Evolutionary conservation across 495 filamentous ascomycete genomes (phyloP).

Genomic region (Chaetomium tenue): DNA sequence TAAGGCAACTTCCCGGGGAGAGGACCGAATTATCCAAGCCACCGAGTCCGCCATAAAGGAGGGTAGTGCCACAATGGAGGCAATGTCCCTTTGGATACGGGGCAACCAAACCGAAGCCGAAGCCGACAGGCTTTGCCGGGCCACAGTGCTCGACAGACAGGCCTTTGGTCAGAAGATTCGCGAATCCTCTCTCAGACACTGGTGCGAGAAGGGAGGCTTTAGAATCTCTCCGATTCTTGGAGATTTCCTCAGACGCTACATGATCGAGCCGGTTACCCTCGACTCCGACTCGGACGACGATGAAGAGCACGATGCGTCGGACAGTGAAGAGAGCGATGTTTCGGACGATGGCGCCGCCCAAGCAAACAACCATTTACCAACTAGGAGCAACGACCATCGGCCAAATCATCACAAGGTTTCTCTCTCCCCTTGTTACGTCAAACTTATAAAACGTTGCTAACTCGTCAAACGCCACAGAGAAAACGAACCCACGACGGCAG

Average conservation of each 20-base stretch:
- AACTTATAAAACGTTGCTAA: not conserved
- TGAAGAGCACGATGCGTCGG: not conserved
- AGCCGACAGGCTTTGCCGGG: not conserved
- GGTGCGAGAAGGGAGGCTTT: not conserved
- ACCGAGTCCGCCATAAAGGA: not conserved
- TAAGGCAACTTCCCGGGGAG: not conserved
- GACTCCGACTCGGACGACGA: not conserved
- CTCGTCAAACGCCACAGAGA: not conserved
- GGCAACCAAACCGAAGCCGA: too few relatives aligned
- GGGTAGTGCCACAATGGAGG: not conserved
- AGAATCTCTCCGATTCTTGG: not conserved
- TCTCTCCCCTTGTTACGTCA: not conserved
- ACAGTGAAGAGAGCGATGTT: not conserved
- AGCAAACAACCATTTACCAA: not conserved
- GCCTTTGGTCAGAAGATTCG: not conserved
- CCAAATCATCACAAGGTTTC: not conserved
- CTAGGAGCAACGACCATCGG: not conserved
- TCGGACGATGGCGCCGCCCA: not conserved
- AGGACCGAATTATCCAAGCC: not conserved
- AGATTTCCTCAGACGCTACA: not conserved
- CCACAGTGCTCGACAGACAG: not conserved
- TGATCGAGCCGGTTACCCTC: not conserved
- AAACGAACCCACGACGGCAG: not conserved
- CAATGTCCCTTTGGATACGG: not conserved
- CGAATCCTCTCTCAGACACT: not conserved